Base-by-base conservation (phyloP, 352 stramenopile species). In the Phytophthora europaea region DNA sequence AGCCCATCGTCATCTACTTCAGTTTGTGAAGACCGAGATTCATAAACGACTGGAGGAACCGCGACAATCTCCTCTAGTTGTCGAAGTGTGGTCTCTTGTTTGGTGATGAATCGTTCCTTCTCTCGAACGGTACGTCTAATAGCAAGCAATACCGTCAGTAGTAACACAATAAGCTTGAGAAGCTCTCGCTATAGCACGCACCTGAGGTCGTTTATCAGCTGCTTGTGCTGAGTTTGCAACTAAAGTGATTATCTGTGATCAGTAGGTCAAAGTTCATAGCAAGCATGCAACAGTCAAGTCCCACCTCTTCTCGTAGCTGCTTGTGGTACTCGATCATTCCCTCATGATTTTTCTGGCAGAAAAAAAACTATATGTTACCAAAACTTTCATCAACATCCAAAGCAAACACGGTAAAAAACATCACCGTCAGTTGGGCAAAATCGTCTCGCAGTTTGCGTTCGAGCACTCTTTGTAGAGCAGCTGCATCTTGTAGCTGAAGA, bases 1-100 rank as follows among this genome's bases (percentile, higher is more conserved):
- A 93, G 73, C 3, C 88, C 88, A 63, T 94, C 85, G 56, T 92
- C 85, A 40, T 91, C 76, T n/a, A 92, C 83, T 65, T 84, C 70
- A 0, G 85, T 93, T 67, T 93, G 85, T 2, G 83, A 85, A 0
- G 73, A 80, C 9, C 51, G 63, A 0, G 66, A 78, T 4, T 69
- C 61, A 6, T 69, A 62, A 2, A 69, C 47, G 1, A 70, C 31
- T 20, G 54, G 48, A 68, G 55, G 9, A 50, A 73, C 22, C 23
- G 70, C 22, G 43, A 64, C 56, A n/a, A 83, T 75, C 57, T 83
- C 72, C 2, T 76, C 77, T 13, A 93, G 61, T 38, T 88, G 75
- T 9, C 65, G 83, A 33, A 93, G 84, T 6, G 68, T 74, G 6
- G 76, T 65, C 13, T 82, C 70, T 51, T 90, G 81, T 47, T 79